Percentiles rank a stretch among this genome's conserved stretches.
phyloP scores from a whole-genome alignment of 148 eudicot species.

The Rhododendron williamsianum region DNA sequence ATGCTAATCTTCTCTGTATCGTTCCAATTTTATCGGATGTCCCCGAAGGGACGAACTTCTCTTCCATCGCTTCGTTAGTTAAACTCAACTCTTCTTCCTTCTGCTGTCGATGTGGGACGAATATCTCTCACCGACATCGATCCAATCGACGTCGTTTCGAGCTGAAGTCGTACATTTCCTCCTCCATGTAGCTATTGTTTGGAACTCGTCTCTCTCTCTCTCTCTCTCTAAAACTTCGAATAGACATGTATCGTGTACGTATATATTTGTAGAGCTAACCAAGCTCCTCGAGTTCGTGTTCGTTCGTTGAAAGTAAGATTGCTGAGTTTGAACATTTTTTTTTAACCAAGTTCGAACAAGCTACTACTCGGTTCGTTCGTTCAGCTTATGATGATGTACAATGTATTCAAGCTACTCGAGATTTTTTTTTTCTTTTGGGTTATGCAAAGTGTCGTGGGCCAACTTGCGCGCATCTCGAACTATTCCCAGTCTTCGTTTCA shows the following conservation, averaged over 20 bases:
- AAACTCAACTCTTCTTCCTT: not conserved
- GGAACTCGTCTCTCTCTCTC: not conserved
- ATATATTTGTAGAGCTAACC: not conserved
- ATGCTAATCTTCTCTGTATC: not conserved
- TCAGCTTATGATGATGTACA: no score
- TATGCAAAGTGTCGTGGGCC: no score
- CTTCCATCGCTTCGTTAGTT: not conserved
- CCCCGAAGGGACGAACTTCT: not conserved
- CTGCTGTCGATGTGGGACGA: not conserved
- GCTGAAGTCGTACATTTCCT: not conserved
- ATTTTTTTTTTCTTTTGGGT: no score
- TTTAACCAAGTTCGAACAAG: not conserved
- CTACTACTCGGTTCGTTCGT: no score
- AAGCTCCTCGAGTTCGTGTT: not conserved
- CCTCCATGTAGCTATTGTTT: no score
- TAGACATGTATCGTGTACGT: no score
- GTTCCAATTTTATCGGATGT: not conserved
- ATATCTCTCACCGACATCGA: not conserved
- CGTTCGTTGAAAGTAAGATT: not conserved
- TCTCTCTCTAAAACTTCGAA: not conserved
- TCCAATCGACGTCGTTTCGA: not conserved
- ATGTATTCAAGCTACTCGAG: no score
- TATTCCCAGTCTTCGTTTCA: no score
- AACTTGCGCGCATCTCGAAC: no score
- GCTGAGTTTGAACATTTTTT: not conserved